phyloP scores from a whole-genome alignment of 805 yeast genomes.

The Kazachstania africana region DNA sequence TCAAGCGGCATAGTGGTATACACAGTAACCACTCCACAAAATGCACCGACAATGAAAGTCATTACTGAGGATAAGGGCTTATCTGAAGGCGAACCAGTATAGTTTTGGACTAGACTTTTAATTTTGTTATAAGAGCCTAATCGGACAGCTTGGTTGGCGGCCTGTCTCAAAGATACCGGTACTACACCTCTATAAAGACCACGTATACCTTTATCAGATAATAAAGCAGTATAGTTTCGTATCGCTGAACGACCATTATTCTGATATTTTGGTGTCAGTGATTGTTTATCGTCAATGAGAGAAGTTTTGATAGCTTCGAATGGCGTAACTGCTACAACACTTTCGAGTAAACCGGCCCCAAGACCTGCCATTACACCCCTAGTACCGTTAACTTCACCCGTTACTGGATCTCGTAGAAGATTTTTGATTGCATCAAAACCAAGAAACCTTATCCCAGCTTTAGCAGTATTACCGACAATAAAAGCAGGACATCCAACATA shows the following conservation, averaged over 20 bases:
- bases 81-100: constrained; percentile 51
- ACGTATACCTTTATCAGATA: constrained; percentile 65
- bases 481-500: constrained; percentile 96
- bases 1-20: constrained; percentile 93
- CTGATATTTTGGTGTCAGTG: constrained; percentile 67
- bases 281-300: constrained; percentile 82
- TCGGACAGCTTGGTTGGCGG: constrained; percentile 90
- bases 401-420: constrained; percentile 59
- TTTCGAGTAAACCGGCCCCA: constrained; percentile 91
- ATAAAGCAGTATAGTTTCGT: constrained; percentile 32
- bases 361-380: constrained; percentile 94
- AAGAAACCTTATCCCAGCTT: constrained; percentile 88
- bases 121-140: constrained; percentile 86
- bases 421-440: constrained; percentile 85
- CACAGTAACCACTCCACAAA: constrained; percentile 82
- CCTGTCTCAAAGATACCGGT: constrained; percentile 93
- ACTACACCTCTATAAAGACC: constrained; percentile 83
- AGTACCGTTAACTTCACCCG: constrained; percentile 77
- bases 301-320: constrained; percentile 95
- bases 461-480: constrained; percentile 90
- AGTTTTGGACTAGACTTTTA: constrained; percentile 65
- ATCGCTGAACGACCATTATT: constrained; percentile 46
- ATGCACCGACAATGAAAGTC: constrained; percentile 82
- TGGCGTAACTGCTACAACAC: constrained; percentile 90
- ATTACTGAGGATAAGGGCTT: constrained; percentile 66